A percentile compares a stretch with the other conserved stretches of the same genome.
These are phyloP conservation scores for Saururus chinensis DNA, from an alignment of 164 flowering plant genomes.

Conservation along the genomic window DNA sequence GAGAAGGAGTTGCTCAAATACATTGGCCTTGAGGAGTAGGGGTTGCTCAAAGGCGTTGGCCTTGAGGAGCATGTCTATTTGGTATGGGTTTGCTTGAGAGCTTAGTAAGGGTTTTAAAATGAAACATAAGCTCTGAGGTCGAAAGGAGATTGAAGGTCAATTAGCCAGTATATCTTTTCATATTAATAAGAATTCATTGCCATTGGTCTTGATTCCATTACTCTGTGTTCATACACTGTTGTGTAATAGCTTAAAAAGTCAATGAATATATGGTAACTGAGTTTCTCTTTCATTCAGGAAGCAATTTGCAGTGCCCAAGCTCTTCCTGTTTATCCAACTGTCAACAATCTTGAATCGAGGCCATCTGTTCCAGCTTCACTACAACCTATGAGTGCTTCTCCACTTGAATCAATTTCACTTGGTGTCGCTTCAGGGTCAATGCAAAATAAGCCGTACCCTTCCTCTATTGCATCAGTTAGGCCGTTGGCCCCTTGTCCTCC, in stretches of 20 bases:
- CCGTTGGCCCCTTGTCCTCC: conserved; percentile 32
- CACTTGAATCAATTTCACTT: conserved; percentile 30
- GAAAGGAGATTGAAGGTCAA: conserved; percentile 80
- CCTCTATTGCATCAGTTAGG: conserved; percentile 30
- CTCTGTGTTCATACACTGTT: neutral
- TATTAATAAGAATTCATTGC: no score
- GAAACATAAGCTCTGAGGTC: no score
- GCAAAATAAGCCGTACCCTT: conserved; percentile 36
- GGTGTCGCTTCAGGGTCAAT: conserved; percentile 31
- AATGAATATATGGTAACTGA: neutral
- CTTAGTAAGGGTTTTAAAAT: no score
- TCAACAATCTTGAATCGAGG: conserved; percentile 45
- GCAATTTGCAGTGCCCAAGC: conserved; percentile 17
- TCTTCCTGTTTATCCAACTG: conserved; percentile 29
- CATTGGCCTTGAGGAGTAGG: no score
- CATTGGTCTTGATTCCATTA: no score
- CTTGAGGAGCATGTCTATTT: no score
- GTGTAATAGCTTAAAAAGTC: neutral
- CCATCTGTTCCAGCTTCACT: conserved; percentile 20
- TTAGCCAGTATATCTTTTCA: neutral
- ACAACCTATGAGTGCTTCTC: conserved; percentile 30
- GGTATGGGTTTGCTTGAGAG: no score
- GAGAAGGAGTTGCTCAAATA: no score
- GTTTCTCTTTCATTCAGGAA: conserved; percentile 37
- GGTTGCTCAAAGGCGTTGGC: no score